These are phyloP conservation scores for Clausena lansium DNA, from an alignment of 345 rosid species.

Conservation along the genomic window DNA sequence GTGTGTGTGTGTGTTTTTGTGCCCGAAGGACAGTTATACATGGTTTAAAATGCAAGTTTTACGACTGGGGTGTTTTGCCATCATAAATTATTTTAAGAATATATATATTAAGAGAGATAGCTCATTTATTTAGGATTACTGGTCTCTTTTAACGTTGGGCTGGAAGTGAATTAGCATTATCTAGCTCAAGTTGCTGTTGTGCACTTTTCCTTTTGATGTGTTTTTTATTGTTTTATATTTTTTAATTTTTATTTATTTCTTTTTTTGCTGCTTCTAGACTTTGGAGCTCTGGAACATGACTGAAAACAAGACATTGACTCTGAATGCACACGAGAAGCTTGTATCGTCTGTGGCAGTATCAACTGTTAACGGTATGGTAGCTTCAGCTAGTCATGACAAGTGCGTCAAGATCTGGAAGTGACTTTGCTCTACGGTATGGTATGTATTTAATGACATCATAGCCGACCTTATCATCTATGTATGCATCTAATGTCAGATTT, in stretches of 20 bases:
- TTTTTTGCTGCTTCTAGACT: constrained; percentile 24
- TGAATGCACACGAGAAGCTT: constrained; percentile 38
- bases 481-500: neutral
- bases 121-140: neutral
- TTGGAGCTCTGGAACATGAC: constrained; percentile 51
- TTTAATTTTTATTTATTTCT: neutral
- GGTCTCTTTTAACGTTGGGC: neutral
- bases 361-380: constrained; percentile 35
- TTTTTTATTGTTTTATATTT: too few relatives aligned
- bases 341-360: constrained; percentile 50
- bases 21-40: neutral
- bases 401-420: constrained; percentile 55
- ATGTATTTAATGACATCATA: constrained; percentile 5
- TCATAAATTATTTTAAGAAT: neutral
- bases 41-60: neutral
- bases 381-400: constrained; percentile 47
- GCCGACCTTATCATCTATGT: neutral
- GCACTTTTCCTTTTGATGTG: neutral
- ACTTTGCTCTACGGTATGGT: too few relatives aligned
- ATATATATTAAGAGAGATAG: neutral
- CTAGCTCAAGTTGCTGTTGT: neutral
- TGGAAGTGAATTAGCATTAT: neutral
- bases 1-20: neutral
- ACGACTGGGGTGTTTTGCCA: neutral
- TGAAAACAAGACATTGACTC: constrained; percentile 37